These are phyloP conservation scores for Thalassiosira hispida DNA, from an alignment of 352 stramenopile species.

Conservation along the genomic window DNA sequence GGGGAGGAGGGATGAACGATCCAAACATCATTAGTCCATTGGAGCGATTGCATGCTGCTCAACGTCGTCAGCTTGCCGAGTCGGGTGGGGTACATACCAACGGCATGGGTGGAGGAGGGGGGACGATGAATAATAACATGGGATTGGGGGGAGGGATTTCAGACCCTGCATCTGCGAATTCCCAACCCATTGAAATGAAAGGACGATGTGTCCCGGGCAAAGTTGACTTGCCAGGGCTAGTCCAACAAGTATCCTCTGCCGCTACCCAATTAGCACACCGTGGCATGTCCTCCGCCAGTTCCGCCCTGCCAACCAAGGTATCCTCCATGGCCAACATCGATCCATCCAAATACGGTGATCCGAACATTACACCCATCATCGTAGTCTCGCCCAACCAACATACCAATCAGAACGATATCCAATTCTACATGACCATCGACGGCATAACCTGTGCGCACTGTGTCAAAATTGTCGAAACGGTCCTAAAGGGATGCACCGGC, in stretches of 20 bases:
- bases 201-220: constrained; percentile 70
- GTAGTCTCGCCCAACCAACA: constrained; percentile 58
- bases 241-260: constrained; percentile 64
- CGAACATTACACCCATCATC: constrained; percentile 69
- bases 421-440: constrained; percentile 78
- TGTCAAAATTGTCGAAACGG: constrained; percentile 85
- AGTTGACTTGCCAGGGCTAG: constrained; percentile 66
- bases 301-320: background rate
- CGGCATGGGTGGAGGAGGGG: background rate
- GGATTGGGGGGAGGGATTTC: background rate
- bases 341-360: constrained; percentile 70
- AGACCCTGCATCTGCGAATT: background rate
- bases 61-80: constrained; percentile 62
- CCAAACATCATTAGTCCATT: constrained; percentile 48
- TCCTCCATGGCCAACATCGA: constrained; percentile 6
- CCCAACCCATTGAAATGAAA: constrained; percentile 66
- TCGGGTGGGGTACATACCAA: constrained; percentile 50
- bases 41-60: constrained; percentile 72
- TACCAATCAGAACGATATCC: constrained; percentile 48
- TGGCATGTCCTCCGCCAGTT: constrained; percentile 16
- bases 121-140: too few species aligned
- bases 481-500: constrained; percentile 78
- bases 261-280: constrained; percentile 75
- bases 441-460: constrained; percentile 84
- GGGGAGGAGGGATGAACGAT: constrained; percentile 15